Evolutionary conservation across 2,329 filamentous ascomycete genomes (phyloP), one percentile per base, ranked within the genome.

Genomic region (Trichocomaceae sp.): DNA sequence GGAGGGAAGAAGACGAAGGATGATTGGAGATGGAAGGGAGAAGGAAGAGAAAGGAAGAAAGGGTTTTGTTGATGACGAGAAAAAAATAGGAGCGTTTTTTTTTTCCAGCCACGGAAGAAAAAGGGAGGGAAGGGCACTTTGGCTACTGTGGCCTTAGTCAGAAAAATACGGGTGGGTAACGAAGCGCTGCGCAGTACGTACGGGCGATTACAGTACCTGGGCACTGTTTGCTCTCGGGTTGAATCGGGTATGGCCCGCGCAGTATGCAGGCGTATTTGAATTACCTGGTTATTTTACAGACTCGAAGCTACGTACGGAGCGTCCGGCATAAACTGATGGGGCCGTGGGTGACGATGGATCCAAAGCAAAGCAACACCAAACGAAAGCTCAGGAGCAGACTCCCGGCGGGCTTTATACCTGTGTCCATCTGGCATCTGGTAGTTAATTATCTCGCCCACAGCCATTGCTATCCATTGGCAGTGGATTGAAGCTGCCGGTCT

Each of bases 1-100:
- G 47, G 52, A 50, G 58, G 54, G 45, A 48, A 54, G 47, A 52
- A 52, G 63, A 64, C 66, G 64, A 68, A 67, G 65, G 63, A 53
- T 55, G 54, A 54, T 47, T 59, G 60, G 50, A 39, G 54, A 42
- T 52, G 57, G 60, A 55, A 57, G 55, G 53, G 37, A 44, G 55
- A 50, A 52, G 56, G 56, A 57, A 39, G 33, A 46, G 48, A 55
- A 47, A 60, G 64, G 64, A 50, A 57, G 54, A 59, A 56, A 54
- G 51, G 39, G 47, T 53, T 53, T 47, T 41, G 51, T 53, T 47
- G 51, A 53, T 53, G 51, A 53, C 51, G 57, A 59, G 52, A 54
- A 52, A 57, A 57, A 54, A 58, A 49, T 47, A 47, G 57, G 58
- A 57, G 50, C 55, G 54, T 45, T 52, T 64, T 58, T 56, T n/a